Conservation (phyloP, 2,329 filamentous ascomycete species). For the Sporothrix sp. region DNA sequence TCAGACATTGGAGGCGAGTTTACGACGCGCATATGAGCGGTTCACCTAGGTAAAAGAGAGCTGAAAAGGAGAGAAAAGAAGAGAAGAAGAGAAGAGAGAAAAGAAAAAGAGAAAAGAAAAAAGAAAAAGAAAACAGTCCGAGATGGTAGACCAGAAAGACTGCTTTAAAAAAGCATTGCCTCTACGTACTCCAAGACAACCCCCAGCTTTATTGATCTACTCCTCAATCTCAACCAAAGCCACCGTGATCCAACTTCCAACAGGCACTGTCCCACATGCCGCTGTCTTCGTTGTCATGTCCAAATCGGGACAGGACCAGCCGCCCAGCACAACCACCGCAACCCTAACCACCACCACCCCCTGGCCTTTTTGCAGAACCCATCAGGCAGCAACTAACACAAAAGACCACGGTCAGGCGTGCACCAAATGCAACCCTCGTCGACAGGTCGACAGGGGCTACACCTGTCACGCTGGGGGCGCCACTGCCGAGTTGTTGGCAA, state of each 20-base stretch:
- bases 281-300: slow-evolving; percentile 4
- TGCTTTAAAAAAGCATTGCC: no score
- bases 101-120: background rate
- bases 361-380: background rate
- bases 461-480: background rate
- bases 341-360: no score
- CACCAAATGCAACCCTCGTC: slow-evolving; percentile 2
- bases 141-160: no score
- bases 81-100: background rate
- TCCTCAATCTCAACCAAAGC: background rate
- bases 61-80: background rate
- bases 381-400: slow-evolving; percentile 6
- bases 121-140: background rate
- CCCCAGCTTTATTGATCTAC: no score
- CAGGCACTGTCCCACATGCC: background rate
- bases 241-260: background rate
- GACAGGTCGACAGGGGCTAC: background rate
- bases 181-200: background rate
- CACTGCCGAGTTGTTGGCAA: background rate
- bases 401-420: background rate
- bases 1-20: no score
- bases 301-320: background rate
- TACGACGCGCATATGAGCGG: no score
- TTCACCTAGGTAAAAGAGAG: no score
- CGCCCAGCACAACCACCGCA: no score